Evolutionary conservation across 2,329 filamentous ascomycete species (phyloP).

Genomic region (Epichloe typhina): DNA sequence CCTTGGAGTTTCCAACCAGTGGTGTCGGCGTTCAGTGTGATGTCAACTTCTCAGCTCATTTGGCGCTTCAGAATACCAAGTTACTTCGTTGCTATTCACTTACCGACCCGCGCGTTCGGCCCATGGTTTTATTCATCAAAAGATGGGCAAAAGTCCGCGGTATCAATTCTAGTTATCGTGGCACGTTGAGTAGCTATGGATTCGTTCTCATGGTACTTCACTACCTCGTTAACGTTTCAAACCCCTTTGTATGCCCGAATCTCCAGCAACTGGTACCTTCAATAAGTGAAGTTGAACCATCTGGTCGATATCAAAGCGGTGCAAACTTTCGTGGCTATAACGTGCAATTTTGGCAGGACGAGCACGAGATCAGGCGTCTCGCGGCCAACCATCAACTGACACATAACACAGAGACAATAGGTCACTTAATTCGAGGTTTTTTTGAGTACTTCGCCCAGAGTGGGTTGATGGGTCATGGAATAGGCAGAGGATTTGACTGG

Average conservation of each 20-base stretch:
- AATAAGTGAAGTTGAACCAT: constrained; percentile 20
- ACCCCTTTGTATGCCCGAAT: constrained; percentile 75
- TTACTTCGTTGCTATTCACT: constrained; percentile 73
- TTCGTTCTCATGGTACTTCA: constrained; percentile 89
- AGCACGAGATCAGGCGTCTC: constrained; percentile 51
- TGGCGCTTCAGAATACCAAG: constrained; percentile 72
- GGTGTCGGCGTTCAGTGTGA: constrained; percentile 79
- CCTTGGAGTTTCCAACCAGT: constrained; percentile 64
- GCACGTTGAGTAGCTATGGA: constrained; percentile 79
- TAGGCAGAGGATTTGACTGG: constrained; percentile 60
- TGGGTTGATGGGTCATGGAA: constrained; percentile 35
- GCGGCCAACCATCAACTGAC: constrained; percentile 47
- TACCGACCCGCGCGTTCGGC: constrained; percentile 63
- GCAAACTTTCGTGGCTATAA: constrained; percentile 47
- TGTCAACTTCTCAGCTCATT: constrained; percentile 78
- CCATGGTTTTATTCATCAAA: constrained; percentile 77
- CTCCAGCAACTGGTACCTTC: constrained; percentile 48
- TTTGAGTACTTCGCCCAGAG: constrained; percentile 73
- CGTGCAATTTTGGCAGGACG: constrained; percentile 68
- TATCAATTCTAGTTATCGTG: constrained; percentile 78
- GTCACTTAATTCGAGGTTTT: constrained; percentile 64
- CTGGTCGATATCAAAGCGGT: constrained; percentile 11
- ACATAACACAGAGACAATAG: constrained; percentile 55
- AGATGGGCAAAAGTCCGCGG: constrained; percentile 76
- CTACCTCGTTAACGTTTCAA: constrained; percentile 70